Base-by-base conservation (phyloP, 257 asterid species). In the Echium plantagineum region DNA sequence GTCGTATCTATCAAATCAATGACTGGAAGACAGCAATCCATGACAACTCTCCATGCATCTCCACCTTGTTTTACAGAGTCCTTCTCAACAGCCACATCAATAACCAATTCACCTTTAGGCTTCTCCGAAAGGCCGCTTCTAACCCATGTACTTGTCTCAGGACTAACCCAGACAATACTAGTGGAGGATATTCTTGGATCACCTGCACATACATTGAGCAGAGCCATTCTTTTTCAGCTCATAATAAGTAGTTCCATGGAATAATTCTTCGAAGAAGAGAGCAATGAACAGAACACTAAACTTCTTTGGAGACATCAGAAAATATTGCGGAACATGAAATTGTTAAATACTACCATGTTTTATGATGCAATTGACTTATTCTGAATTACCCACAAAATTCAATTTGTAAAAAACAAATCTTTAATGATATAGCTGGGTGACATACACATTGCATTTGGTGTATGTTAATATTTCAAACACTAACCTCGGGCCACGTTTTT, bases 1-100 rank as follows among this genome's bases (percentile, higher is more conserved):
- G 63, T 75, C 9, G 86, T 74, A 70, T 93, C 98, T 68, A 93
- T 77, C 75, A 93, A 65, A 77, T 93, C 89, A 70, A 81, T 68
- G 59, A 88, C 75, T 49, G 94, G 94, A 65, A 93, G 80, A 77
- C 98, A 93, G 57, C 85, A 78, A 75, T 93, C 97, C 94, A 93
- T 84, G 58, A 81, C 77, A 57, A 85, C 69, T 75, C 98, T 81
- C 98, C 98, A 93, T 15, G 94, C 85, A 82, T 93, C 97, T 52
- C 97, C 98, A 59, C 85, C 84, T 75, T 81, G 81, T 66, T 51
- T 80, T 16, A 84, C 86, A 57, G 87, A 87, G 58, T 81, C 85
- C 72, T 82, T 89, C 78, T 89, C 96, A 58, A 93, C 85, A 67
- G 71, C 71, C 69, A 89, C 70, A 67, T 89, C 98, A 62, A 93